Evolutionary conservation across 106 monocot genomes (phyloP), one percentile per base, ranked within the genome.

Genomic region (Dactylorhiza incarnata): DNA sequence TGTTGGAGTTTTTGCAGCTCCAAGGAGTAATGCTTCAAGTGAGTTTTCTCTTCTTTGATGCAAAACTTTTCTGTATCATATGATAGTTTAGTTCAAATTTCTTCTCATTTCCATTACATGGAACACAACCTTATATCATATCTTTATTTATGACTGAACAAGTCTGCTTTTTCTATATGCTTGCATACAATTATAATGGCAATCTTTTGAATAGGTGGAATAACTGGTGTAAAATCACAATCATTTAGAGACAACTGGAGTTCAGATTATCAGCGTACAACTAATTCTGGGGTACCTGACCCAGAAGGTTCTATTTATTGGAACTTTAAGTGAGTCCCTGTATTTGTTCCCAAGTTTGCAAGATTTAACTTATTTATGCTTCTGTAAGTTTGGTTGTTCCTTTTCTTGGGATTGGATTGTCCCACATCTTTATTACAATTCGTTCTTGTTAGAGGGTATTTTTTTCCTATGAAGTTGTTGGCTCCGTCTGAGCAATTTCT

Each of bases 231-330:
- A 59, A 93, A 76, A 54, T 73, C 74, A 71, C 47, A 80, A 20
- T 94, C 94, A 84, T 86, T 97, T 22, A 91, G 78, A 78, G 86
- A 94, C 15, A 97, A 97, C 70, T 97, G 96, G 96, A 77, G 80
- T 75, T 87, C 93, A 61, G 91, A 84, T 59, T 97, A 94, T 71
- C 93, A 97, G 71, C 83, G 85, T 5, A 97, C 96, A 37, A 94
- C 88, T 71, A 93, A 91, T 87, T 89, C 89, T 78, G 96, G 96
- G 50, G 84, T 97, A 75, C 96, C 96, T 81, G 87, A 91, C 45
- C 78, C 74, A 26, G 56, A 83, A 19, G 96, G 96, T 24, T 67
- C 91, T 70, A 91, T 89, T 72, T 83, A 84, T 85, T 97, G 96
- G 96, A 87, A 87, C 79, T 97, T 97, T 63, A 97, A 97, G 96